Evolutionary conservation across 257 asterid species (phyloP).

Genomic region (Penstemon barbatus): DNA sequence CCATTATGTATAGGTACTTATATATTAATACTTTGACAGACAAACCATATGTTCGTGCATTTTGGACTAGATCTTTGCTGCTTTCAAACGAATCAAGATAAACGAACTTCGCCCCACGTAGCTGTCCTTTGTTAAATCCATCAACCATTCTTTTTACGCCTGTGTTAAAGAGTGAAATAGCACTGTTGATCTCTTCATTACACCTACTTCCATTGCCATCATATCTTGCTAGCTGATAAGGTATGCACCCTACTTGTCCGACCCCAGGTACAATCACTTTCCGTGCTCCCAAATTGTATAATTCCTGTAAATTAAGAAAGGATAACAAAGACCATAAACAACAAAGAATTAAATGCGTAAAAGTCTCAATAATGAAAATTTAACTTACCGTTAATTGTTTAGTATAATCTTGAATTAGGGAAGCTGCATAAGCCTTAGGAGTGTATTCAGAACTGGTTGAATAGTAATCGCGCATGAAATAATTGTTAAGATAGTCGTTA

Average conservation of each 20-base stretch:
- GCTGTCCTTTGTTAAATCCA: constrained; percentile 53
- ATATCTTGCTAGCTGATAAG: constrained; percentile 72
- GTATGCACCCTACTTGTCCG: constrained; percentile 90
- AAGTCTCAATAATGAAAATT: neutral
- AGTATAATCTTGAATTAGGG: constrained; percentile 73
- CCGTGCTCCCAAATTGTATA: constrained; percentile 77
- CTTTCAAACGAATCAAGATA: constrained; percentile 69
- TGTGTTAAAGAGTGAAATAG: constrained; percentile 61
- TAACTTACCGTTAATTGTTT: constrained; percentile 53
- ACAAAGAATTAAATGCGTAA: neutral
- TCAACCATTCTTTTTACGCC: constrained; percentile 65
- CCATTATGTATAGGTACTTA: too few relatives aligned
- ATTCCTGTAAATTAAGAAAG: constrained; percentile 35
- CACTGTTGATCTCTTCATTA: constrained; percentile 83
- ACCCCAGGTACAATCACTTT: constrained; percentile 68
- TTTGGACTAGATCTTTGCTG: constrained; percentile 56
- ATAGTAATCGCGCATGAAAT: constrained; percentile 75
- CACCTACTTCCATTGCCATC: constrained; percentile 71
- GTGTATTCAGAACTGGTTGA: constrained; percentile 55
- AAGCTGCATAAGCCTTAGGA: constrained; percentile 65
- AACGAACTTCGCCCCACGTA: constrained; percentile 71
- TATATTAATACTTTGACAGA: too few relatives aligned
- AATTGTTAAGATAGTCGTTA: constrained; percentile 91
- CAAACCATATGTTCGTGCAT: constrained; percentile 67
- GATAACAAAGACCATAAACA: neutral